Evolutionary conservation across 345 rosid species (phyloP), one percentile per base, ranked within the genome.

Genomic region (Eucalyptus camaldulensis): DNA sequence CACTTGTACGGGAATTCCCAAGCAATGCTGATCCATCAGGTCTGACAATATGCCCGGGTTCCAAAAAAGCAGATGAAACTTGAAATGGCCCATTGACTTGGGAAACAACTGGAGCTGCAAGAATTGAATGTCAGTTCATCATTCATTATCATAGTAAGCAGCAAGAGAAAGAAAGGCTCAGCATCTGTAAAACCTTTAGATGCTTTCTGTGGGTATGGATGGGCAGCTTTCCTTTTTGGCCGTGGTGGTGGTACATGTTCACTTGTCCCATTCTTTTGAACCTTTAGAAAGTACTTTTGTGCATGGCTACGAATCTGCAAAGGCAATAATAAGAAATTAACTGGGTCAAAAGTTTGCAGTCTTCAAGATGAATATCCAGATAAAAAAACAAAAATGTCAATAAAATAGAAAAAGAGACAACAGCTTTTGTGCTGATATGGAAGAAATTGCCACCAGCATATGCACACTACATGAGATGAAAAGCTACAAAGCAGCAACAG

Each of bases 241-340:
- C 99, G 94, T 83, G 99, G 99, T 44, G 99, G 99, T 89, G 99
- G 99, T 37, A 97, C 95, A 87, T 95, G 99, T 90, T 96, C 99
- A 29, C 92, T 94, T 88, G 96, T 91, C 87, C 98, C 99, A 88
- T 91, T 96, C 94, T 97, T 97, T 93, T 97, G 99, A 91, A 95
- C 99, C 91, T 96, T 96, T 53, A 95, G 91, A 89, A 96, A 97
- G 89, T 97, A 97, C 88, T 97, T 97, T 91, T 97, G 99, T 4
- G 99, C 99, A 91, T 97, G 99, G 90, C 99, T 97, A 12, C 98
- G 94, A 91, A 97, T 97, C 99, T 97, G 94, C 91, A 87, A 50
- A 67, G 58, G 8, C 54, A 88, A 72, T 85, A 62, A 88, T 13
- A 76, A 90, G 45, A 92, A 54, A 8, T 51, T 49, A 69, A 86